A percentile compares a stretch with the other conserved stretches of the same genome.
phyloP scores from a whole-genome alignment of 1,284 basidiomycete species.

The Moesziomyces sp. region DNA sequence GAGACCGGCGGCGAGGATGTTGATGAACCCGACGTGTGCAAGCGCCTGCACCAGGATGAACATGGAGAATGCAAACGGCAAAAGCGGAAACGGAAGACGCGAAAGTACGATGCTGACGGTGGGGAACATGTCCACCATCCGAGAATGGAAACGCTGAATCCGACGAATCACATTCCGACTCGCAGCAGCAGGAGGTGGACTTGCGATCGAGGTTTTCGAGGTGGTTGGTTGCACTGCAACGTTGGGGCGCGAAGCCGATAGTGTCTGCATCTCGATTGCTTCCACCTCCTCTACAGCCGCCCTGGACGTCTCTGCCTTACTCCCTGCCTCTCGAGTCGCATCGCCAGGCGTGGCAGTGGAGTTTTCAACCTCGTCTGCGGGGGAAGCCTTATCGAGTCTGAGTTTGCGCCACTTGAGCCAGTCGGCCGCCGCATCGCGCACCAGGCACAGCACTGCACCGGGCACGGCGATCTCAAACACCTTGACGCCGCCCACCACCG shows the following conservation, averaged over 20 bases:
- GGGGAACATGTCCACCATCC: slow-evolving; percentile 73
- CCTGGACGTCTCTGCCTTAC: slow-evolving; percentile 6
- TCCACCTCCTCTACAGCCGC: slow-evolving; percentile 22
- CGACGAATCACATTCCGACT: slow-evolving; percentile 32
- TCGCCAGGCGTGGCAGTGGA: background rate
- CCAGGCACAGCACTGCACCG: slow-evolving; percentile 79
- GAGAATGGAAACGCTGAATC: slow-evolving; percentile 5
- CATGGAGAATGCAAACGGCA: slow-evolving; percentile 93
- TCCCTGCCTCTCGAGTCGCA: slow-evolving; percentile 18
- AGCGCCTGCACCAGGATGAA: slow-evolving; percentile 93
- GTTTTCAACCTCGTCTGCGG: slow-evolving; percentile 10
- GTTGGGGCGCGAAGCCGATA: slow-evolving; percentile 22
- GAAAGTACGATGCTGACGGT: slow-evolving; percentile 78
- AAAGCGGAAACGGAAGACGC: slow-evolving; percentile 80
- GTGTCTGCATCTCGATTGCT: slow-evolving; percentile 34
- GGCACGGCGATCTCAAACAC: slow-evolving; percentile 83
- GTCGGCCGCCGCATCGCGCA: slow-evolving; percentile 78
- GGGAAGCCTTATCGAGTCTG: slow-evolving; percentile 16
- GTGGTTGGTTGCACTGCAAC: background rate
- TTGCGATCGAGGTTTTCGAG: too few relatives aligned
- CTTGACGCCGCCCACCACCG: slow-evolving; percentile 71
- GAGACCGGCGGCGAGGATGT: slow-evolving; percentile 82
- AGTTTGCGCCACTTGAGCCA: slow-evolving; percentile 42
- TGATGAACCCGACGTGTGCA: slow-evolving; percentile 87
- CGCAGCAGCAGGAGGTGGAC: too few relatives aligned